Percentiles rank a stretch among this genome's conserved stretches.
Evolutionary conservation across 257 asterid genomes (phyloP).

Genomic region (Lantana camara): DNA sequence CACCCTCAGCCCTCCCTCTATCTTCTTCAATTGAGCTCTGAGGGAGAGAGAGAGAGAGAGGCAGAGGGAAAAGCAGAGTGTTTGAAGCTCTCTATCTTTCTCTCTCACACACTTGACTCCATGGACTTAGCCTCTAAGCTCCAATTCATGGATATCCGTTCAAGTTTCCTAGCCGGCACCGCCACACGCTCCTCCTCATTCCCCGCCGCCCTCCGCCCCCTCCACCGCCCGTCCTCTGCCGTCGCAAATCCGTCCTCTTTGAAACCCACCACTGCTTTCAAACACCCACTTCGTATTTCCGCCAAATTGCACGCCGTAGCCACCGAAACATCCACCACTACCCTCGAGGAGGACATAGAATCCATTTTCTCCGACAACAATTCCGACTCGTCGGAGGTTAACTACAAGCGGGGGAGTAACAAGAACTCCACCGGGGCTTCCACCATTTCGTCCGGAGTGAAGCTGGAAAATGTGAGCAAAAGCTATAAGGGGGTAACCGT

Average conservation of each 20-base stretch:
- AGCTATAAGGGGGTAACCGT: constrained; percentile 84
- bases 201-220: constrained; percentile 44
- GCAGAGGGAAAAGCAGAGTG: constrained; percentile 13
- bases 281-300: constrained; percentile 36
- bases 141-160: constrained; percentile 46
- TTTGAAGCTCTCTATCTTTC: constrained; percentile 6
- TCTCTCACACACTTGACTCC: constrained; percentile 5
- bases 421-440: constrained; percentile 69
- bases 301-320: constrained; percentile 65
- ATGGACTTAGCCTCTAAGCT: constrained; percentile 58
- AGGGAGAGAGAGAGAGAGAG: background rate
- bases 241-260: constrained; percentile 27
- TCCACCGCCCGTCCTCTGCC: constrained; percentile 36
- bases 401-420: constrained; percentile 46
- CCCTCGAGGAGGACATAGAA: constrained; percentile 55
- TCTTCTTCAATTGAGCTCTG: constrained; percentile 14
- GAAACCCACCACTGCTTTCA: constrained; percentile 30
- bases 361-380: constrained; percentile 55
- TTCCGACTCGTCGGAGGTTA: constrained; percentile 35
- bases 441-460: constrained; percentile 82
- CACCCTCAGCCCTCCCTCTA: background rate
- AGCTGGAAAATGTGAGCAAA: constrained; percentile 80
- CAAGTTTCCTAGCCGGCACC: constrained; percentile 56
- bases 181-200: constrained; percentile 39
- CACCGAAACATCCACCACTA: constrained; percentile 57